Evolutionary conservation across 1,139 yeast species (phyloP).

Genomic region (Candida buenavistaensis): DNA sequence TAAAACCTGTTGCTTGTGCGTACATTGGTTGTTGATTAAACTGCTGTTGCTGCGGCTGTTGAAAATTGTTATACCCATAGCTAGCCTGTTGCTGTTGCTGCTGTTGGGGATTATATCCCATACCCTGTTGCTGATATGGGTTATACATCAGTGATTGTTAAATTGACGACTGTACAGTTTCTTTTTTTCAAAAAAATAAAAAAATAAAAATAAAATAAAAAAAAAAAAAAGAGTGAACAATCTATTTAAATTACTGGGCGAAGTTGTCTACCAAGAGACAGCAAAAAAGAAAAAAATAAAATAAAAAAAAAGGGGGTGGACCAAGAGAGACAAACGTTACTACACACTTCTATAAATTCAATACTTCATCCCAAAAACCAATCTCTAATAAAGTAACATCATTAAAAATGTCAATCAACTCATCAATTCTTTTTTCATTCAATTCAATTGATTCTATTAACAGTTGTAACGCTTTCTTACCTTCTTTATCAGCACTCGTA

Average conservation of each 20-base stretch:
- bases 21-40: conserved; percentile 7
- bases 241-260: conserved; percentile 1
- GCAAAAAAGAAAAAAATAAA: not conserved
- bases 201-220: not conserved
- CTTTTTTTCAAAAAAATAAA: not conserved
- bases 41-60: conserved; percentile 23
- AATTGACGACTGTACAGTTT: too few species aligned
- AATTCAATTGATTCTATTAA: conserved; percentile 28
- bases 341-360: conserved; percentile 11
- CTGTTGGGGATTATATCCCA: conserved; percentile 25
- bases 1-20: conserved; percentile 19
- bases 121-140: conserved; percentile 40
- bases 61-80: conserved; percentile 22
- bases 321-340: not conserved
- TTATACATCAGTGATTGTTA: conserved; percentile 33
- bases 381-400: conserved; percentile 61
- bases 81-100: conserved; percentile 28
- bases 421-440: conserved; percentile 43
- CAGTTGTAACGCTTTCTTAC: conserved; percentile 47
- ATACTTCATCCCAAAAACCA: conserved; percentile 61
- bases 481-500: conserved; percentile 49
- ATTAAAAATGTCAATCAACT: conserved; percentile 57
- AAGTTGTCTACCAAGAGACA: not conserved
- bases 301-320: not conserved
- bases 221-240: not conserved